Evolutionary conservation across 352 stramenopile species (phyloP).

Genomic region (Sclerospora graminicola): DNA sequence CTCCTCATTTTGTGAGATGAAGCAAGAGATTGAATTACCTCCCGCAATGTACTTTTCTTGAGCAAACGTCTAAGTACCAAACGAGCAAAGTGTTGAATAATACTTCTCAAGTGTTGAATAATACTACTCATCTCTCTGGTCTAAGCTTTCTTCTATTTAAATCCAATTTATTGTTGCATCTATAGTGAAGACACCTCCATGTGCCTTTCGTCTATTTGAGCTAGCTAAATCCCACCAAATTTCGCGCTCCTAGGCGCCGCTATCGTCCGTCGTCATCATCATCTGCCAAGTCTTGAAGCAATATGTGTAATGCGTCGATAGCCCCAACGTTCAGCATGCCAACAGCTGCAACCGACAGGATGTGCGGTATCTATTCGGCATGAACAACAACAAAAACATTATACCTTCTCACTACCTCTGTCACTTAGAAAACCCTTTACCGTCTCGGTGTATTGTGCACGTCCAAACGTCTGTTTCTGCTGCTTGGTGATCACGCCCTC

Average conservation of each 20-base stretch:
- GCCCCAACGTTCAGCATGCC: slow-evolving; percentile 28
- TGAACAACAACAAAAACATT: neutral
- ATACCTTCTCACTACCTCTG: neutral
- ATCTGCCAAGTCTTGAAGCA: slow-evolving; percentile 27
- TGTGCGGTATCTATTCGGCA: slow-evolving; percentile 31
- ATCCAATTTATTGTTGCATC: too few species aligned
- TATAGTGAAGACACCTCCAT: too few species aligned
- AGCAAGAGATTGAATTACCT: slow-evolving; percentile 10
- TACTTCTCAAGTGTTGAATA: slow-evolving; percentile 6
- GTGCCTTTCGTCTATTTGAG: too few species aligned
- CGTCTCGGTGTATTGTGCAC: slow-evolving; percentile 18
- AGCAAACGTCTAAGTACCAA: slow-evolving; percentile 30
- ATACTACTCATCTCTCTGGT: slow-evolving; percentile 5
- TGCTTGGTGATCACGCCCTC: slow-evolving; percentile 37
- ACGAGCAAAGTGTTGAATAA: slow-evolving; percentile 10
- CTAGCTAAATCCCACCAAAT: too few species aligned
- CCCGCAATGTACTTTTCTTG: slow-evolving; percentile 33
- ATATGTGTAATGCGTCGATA: slow-evolving; percentile 31
- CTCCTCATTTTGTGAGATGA: neutral
- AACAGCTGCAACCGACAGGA: slow-evolving; percentile 21
- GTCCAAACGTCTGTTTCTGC: slow-evolving; percentile 44
- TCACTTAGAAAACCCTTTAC: slow-evolving; percentile 10
- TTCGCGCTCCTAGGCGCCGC: slow-evolving; percentile 20
- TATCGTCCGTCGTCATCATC: slow-evolving; percentile 75
- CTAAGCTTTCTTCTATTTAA: too few species aligned